Base-by-base conservation (phyloP, 2,329 filamentous ascomycete genomes). In the Rhynchosporium secalis region DNA sequence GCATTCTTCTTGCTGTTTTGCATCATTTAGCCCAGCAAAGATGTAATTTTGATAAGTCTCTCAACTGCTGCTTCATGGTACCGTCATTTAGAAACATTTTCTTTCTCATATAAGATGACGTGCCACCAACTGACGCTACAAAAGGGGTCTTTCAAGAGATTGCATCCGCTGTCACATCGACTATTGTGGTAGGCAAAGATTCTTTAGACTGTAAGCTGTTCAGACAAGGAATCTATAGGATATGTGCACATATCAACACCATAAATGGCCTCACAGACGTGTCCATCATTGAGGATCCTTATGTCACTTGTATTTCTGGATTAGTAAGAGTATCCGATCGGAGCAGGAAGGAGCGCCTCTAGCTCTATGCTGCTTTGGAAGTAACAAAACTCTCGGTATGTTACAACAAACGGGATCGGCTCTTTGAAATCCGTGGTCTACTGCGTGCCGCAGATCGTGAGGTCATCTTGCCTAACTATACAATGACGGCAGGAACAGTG, bases 111-210 rank as follows among this genome's bases (percentile, higher is more conserved):
- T 20, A 20, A 20, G 20, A 20, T 20, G 20, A 20, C 20, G 20
- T 28, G 20, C 12, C 12, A n/a, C 6, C 20, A 47, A 4, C 46
- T 54, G 36, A 54, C 31, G 36, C 36, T 20, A 6, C 33, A 28
- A 13, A 26, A 54, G 49, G 49, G 56, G 56, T 49, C 3, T 57
- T 60, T 12, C 64, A 65, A 43, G 64, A 65, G 29, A 55, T 65
- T 56, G 48, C 20, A 13, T 31, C 62, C 2, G 64, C 64, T 4
- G 49, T n/a, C 13, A 47, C 56, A 40, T 55, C 62, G 9, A 41
- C 10, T 40, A 5, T 64, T 9, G 47, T 61, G 7, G 55, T 31
- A 29, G 62, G 58, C 6, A 13, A 54, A 43, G 3, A 38, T 13
- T n/a, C 3, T 26, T 29, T 63, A 13, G 57, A 61, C 28, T 64